Evolutionary conservation across 108 stramenopile species (phyloP).

Genomic region (Cylindrotheca fusiformis): DNA sequence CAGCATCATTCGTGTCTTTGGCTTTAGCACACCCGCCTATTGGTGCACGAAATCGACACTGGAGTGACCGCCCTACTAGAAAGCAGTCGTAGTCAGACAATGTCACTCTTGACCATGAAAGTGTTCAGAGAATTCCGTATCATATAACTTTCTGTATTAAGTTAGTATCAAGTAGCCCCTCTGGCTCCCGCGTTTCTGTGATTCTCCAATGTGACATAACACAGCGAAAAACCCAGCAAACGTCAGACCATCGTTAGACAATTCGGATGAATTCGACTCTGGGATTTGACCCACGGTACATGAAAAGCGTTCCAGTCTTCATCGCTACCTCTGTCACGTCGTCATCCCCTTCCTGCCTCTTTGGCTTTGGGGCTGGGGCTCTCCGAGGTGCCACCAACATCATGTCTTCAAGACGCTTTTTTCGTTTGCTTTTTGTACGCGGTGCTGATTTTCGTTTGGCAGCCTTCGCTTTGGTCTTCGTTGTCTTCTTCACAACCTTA

Average conservation of each 20-base stretch:
- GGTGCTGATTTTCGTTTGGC: not conserved
- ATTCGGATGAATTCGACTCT: slow-evolving; percentile 62
- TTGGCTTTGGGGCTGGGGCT: slow-evolving; percentile 9
- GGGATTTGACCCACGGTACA: slow-evolving; percentile 58
- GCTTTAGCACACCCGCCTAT: no score
- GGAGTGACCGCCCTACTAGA: no score
- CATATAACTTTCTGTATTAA: no score
- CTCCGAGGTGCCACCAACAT: not conserved
- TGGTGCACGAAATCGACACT: no score
- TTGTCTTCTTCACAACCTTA: not conserved
- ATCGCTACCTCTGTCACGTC: slow-evolving; percentile 53
- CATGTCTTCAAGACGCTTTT: not conserved
- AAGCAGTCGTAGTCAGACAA: no score
- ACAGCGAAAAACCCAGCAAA: no score
- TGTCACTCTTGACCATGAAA: no score
- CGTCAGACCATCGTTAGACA: slow-evolving; percentile 40
- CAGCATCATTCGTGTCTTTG: no score
- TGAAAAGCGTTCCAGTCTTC: slow-evolving; percentile 63
- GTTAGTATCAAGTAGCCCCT: no score
- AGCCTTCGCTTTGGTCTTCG: slow-evolving; percentile 11
- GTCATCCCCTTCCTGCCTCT: slow-evolving; percentile 33
- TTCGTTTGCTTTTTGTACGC: not conserved
- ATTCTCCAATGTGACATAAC: no score
- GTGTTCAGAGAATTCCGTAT: no score
- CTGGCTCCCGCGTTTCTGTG: no score